Conservation (phyloP, 2,329 filamentous ascomycete species). For the Magnaporthiopsis incrustans region DNA sequence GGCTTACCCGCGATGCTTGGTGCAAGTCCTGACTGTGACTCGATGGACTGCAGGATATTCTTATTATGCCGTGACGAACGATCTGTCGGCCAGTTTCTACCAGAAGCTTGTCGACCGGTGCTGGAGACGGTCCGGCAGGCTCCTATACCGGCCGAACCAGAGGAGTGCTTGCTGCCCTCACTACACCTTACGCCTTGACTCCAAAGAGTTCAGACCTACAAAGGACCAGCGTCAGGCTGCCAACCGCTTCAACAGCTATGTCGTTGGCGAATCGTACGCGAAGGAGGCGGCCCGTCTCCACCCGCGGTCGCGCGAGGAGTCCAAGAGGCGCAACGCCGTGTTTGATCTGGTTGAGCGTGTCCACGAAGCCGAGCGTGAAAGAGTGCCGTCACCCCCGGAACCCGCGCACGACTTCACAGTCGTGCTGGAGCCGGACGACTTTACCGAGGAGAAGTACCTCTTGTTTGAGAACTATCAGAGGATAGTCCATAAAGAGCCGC, state of each 20-base stretch:
- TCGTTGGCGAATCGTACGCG: slow-evolving; percentile 60
- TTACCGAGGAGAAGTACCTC: slow-evolving; percentile 66
- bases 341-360: slow-evolving; percentile 61
- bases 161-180: slow-evolving; percentile 82
- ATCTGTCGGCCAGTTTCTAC: slow-evolving; percentile 58
- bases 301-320: slow-evolving; percentile 60
- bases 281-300: slow-evolving; percentile 55
- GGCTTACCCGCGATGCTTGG: background rate
- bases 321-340: slow-evolving; percentile 53
- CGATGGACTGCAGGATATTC: slow-evolving; percentile 50
- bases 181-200: slow-evolving; percentile 72
- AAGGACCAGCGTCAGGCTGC: slow-evolving; percentile 68
- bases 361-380: slow-evolving; percentile 57
- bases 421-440: slow-evolving; percentile 61
- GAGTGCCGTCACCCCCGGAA: slow-evolving; percentile 48
- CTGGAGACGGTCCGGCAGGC: slow-evolving; percentile 65
- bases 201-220: slow-evolving; percentile 53
- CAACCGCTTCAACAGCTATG: slow-evolving; percentile 63
- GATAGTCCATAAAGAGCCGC: slow-evolving; percentile 60
- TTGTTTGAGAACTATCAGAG: slow-evolving; percentile 71
- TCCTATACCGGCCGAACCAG: slow-evolving; percentile 74
- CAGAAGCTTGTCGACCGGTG: slow-evolving; percentile 65
- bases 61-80: slow-evolving; percentile 59
- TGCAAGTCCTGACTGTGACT: background rate
- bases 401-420: slow-evolving; percentile 62